Conservation (phyloP, 345 rosid genomes). For the Moricandia arvensis region DNA sequence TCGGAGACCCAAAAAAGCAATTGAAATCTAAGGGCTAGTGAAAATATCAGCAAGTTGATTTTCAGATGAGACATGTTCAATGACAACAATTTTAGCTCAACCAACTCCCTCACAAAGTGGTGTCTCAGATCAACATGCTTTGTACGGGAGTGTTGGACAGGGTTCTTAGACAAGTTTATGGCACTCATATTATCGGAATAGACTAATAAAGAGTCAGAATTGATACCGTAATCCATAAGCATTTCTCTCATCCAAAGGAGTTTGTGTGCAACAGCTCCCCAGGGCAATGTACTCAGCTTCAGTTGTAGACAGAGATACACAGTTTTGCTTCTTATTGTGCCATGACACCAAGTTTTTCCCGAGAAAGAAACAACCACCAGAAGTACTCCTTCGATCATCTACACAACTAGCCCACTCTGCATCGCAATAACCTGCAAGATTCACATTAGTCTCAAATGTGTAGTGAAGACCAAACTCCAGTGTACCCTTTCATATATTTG, state of each 20-base stretch:
- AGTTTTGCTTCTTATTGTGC: too few species aligned
- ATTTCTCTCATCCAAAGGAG: background rate
- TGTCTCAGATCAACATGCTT: background rate
- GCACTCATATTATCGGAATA: background rate
- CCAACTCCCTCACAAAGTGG: background rate
- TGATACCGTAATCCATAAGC: background rate
- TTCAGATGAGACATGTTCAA: background rate
- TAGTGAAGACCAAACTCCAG: too few species aligned
- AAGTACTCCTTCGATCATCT: too few species aligned
- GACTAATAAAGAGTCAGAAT: background rate
- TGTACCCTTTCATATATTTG: background rate
- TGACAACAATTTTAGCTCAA: background rate
- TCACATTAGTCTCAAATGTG: too few species aligned
- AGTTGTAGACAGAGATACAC: too few species aligned
- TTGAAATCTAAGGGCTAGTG: background rate
- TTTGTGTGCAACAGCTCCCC: background rate
- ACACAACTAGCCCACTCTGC: background rate
- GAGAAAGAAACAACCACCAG: too few species aligned
- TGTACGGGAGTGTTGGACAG: background rate
- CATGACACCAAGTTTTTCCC: too few species aligned
- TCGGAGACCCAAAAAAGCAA: background rate
- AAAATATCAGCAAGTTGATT: background rate
- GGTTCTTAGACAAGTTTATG: background rate
- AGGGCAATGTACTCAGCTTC: background rate
- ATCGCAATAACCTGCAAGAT: background rate